Percentiles rank a stretch among this genome's conserved stretches.
Evolutionary conservation across 2,329 filamentous ascomycete genomes (phyloP).

Genomic region (Thelonectria rubi): DNA sequence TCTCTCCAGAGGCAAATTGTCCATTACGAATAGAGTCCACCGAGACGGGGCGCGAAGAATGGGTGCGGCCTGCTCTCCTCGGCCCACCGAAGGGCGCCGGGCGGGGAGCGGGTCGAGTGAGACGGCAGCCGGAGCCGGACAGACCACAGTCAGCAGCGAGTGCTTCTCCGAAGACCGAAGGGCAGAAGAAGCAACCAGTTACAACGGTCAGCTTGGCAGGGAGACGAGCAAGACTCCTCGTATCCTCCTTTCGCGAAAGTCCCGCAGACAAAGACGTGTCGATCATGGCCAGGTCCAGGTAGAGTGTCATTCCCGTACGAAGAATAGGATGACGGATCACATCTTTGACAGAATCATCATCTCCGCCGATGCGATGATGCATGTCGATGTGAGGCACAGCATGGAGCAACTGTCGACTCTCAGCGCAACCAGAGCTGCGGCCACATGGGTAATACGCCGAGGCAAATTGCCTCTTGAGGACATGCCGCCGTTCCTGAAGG

Average conservation of each 20-base stretch:
- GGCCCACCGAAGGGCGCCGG: slow-evolving; percentile 3
- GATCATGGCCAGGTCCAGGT: slow-evolving; percentile 19
- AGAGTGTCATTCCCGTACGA: slow-evolving; percentile 10
- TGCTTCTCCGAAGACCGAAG: not conserved
- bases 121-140: slow-evolving; percentile 9
- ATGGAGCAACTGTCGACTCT: slow-evolving; percentile 5
- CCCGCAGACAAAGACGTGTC: too few species aligned
- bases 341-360: slow-evolving; percentile 11
- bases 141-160: not conserved
- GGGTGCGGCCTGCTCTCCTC: slow-evolving; percentile 1
- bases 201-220: not conserved
- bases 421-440: slow-evolving; percentile 3
- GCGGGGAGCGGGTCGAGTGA: slow-evolving; percentile 15
- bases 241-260: too few species aligned
- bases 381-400: slow-evolving; percentile 13
- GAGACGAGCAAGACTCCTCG: too few species aligned
- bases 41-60: not conserved
- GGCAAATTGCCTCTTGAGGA: slow-evolving; percentile 17
- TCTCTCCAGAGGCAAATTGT: not conserved
- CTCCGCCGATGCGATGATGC: slow-evolving; percentile 17
- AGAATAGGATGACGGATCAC: slow-evolving; percentile 17
- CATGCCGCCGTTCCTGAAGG: slow-evolving; percentile 23
- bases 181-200: slow-evolving; percentile 4
- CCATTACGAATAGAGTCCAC: slow-evolving; percentile 1
- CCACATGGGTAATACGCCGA: slow-evolving; percentile 17